Evolutionary conservation across 208 protist genomes (phyloP).

Genomic region (Wallacemonas sp.): DNA sequence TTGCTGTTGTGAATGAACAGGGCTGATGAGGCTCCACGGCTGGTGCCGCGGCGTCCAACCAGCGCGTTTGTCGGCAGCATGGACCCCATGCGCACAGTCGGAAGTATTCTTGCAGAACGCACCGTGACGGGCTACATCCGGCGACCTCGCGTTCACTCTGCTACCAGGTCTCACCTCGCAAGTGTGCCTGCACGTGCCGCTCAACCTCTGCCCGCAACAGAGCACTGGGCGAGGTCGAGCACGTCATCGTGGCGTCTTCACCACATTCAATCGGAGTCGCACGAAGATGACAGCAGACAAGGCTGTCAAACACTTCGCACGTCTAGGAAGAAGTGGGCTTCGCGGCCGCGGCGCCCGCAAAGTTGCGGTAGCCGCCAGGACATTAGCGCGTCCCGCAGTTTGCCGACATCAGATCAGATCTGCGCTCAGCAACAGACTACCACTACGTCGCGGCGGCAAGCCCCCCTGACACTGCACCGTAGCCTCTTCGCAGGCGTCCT

Average conservation of each 20-base stretch:
- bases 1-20: too few relatives aligned
- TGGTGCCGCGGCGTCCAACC: too few relatives aligned
- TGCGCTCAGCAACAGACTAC: not conserved
- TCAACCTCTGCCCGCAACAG: not conserved
- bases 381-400: not conserved
- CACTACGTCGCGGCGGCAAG: not conserved
- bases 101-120: not conserved
- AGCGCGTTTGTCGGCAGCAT: too few relatives aligned
- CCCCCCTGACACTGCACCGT: constrained; percentile 14
- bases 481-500: constrained; percentile 29
- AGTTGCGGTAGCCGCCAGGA: not conserved
- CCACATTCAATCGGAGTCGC: not conserved
- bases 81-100: too few relatives aligned
- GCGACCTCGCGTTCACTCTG: not conserved
- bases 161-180: not conserved
- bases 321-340: not conserved
- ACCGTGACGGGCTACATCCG: not conserved
- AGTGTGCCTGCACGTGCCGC: not conserved
- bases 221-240: not conserved
- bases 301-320: not conserved
- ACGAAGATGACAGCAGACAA: not conserved
- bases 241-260: not conserved
- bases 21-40: too few relatives aligned
- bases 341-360: not conserved
- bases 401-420: not conserved